Conservation (phyloP, 139 green algal species). For the Pseudopediastrum boryanum region DNA sequence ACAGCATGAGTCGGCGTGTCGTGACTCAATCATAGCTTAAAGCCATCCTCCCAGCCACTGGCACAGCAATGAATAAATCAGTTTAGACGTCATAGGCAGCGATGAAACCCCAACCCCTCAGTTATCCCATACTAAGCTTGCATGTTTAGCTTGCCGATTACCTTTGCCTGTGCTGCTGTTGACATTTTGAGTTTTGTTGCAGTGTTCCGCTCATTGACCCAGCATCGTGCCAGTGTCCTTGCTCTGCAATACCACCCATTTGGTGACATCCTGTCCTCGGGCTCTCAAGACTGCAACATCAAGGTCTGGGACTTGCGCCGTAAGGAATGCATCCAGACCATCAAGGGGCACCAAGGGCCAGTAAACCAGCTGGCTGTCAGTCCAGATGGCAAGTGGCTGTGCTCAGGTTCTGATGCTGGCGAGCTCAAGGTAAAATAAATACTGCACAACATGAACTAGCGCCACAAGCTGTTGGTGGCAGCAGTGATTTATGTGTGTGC, state of each 20-base stretch:
- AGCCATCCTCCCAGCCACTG: no score
- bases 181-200: conserved; percentile 2
- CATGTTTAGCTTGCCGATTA: no score
- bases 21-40: no score
- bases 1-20: no score
- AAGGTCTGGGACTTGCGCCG: conserved; percentile 83
- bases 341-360: conserved; percentile 71
- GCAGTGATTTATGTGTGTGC: no score
- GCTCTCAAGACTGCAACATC: conserved; percentile 81
- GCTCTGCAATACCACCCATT: conserved; percentile 76
- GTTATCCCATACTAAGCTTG: no score
- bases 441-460: no score
- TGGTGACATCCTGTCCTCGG: conserved; percentile 65
- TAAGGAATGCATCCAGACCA: conserved; percentile 75
- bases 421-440: conserved; percentile 79
- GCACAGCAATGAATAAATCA: no score
- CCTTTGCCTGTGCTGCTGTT: no score
- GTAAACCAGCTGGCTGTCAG: conserved; percentile 73
- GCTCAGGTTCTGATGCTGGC: conserved; percentile 72
- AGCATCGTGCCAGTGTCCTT: conserved; percentile 72
- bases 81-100: no score
- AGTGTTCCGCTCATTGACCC: conserved; percentile 73
- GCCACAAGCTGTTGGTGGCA: no score
- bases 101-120: no score
- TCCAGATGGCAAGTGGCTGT: conserved; percentile 82